Evolutionary conservation across 2,329 filamentous ascomycete species (phyloP), one percentile per base, ranked within the genome.

Genomic region (Hypoxylon sp.): DNA sequence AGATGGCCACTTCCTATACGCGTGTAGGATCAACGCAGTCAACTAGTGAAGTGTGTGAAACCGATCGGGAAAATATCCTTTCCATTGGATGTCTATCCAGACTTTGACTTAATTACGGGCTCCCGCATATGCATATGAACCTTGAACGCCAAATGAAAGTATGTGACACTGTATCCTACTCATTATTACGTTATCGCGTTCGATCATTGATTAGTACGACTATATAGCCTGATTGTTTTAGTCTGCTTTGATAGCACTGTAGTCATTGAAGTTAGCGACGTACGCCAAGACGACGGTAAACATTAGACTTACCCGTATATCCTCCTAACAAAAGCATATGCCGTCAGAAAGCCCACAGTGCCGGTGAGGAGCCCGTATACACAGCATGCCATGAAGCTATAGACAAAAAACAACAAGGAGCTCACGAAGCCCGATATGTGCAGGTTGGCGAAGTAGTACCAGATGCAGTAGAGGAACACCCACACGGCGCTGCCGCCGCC

Each of bases 331-430:
- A 97, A 97, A 1, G 90, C 88, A 82, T 96, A 97, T 5, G 92
- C 91, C 44, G 92, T 91, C 80, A 97, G 79, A 79, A 97, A 97
- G 1, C 94, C 94, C 61, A 97, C 88, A 0, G 94, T 97, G 25
- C 94, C 94, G 8, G 91, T 94, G 70, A 96, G 82, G 55, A 97
- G 82, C 0, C 91, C 93, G 78, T 96, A 97, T 2, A 96, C 90
- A 49, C 88, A 86, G 79, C 93, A 97, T 0, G 92, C 93, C 74
- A 97, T 87, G 77, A 92, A 90, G 78, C 91, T 94, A 79, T 97
- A 97, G 73, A 88, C 89, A 80, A 97, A 97, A 82, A 97, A 97
- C 35, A 97, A 85, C 78, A 97, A 79, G 53, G 90, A 89, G 76
- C 91, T 94, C 49, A 94, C 88, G 72, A 95, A 91, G 4, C 94